Conservation (phyloP, 495 filamentous ascomycete species). For the Neurospora sp. region DNA sequence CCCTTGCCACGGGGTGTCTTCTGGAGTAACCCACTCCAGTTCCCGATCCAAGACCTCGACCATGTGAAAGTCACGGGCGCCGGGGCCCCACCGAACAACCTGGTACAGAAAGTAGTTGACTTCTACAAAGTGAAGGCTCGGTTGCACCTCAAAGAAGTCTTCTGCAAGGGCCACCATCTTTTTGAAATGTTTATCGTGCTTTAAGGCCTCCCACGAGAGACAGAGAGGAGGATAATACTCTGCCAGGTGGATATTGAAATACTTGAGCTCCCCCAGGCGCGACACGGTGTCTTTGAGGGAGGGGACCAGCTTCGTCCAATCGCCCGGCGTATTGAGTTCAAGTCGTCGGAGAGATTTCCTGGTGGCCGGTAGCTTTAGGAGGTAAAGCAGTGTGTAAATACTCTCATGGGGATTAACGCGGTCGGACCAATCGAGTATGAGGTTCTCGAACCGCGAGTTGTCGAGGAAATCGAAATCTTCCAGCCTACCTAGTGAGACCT, state of each 20-base stretch:
- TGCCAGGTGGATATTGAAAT: neutral
- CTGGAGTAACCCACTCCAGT: neutral
- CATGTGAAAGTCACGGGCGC: neutral
- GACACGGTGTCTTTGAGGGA: neutral
- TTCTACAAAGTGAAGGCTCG: neutral
- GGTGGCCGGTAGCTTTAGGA: neutral
- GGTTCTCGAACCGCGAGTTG: neutral
- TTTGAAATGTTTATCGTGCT: neutral
- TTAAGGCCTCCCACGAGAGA: neutral
- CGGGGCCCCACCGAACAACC: neutral
- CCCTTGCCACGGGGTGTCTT: neutral
- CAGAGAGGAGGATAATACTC: neutral
- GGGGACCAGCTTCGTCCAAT: neutral
- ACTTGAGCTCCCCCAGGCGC: neutral
- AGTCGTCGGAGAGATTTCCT: neutral
- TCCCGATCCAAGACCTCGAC: neutral
- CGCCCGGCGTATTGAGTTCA: neutral
- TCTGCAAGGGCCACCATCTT: neutral
- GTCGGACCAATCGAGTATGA: neutral
- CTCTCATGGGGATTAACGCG: neutral
- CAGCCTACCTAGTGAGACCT: neutral
- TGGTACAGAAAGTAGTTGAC: neutral
- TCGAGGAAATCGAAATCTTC: neutral
- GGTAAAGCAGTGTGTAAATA: neutral
- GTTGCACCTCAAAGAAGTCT: neutral